Evolutionary conservation across 805 yeast genomes (phyloP), one percentile per base, ranked within the genome.

Genomic region (Candida sphagnicola): DNA sequence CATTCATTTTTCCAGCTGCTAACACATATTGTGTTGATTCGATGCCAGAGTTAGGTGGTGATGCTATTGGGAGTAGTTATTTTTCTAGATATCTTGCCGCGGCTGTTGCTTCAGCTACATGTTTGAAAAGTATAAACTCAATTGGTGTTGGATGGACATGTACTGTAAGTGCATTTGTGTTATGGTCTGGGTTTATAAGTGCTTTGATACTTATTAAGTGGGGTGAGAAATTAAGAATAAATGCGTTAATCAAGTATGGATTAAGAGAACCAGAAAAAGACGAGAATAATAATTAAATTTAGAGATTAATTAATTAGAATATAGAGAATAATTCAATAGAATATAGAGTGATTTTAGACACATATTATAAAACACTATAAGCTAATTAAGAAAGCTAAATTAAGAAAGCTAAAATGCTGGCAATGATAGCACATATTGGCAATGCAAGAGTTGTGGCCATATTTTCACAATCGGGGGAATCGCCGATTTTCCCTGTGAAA

Each of bases 1-100:
- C 80, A 0, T 56, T 70, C 18, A 53, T 67, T 8, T 78, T 75
- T 47, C 80, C 82, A 1, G 65, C 74, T 13, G 49, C 74, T 28
- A 78, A 78, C 46, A 70, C 82, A 2, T 78, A 78, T 49, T 75
- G 81, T 56, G 75, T 77, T 18, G 84, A 78, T 47, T 69, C 76
- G 4, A 63, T 75, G 70, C 80, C 81, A 1, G 64, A 72, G 23
- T 50, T 77, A 31, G 67, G 65, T 24, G 78, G 81, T 15, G 82
- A 72, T 48, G 81, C 78, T 1, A 71, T 78, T 30, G 79, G 74
- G 0, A 68, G 77, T 6, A 77, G 76, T 46, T 78, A 78, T 41
- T 66, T 73, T 35, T 53, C 70, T 1, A 55, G 84, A 35, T 76
- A 68, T 46, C 41, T 74, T 1, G 74, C 77, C 4, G 77, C 75